Evolutionary conservation across 2,329 filamentous ascomycete species (phyloP), one percentile per base, ranked within the genome.

Genomic region (Trichoderma citrinoviride): DNA sequence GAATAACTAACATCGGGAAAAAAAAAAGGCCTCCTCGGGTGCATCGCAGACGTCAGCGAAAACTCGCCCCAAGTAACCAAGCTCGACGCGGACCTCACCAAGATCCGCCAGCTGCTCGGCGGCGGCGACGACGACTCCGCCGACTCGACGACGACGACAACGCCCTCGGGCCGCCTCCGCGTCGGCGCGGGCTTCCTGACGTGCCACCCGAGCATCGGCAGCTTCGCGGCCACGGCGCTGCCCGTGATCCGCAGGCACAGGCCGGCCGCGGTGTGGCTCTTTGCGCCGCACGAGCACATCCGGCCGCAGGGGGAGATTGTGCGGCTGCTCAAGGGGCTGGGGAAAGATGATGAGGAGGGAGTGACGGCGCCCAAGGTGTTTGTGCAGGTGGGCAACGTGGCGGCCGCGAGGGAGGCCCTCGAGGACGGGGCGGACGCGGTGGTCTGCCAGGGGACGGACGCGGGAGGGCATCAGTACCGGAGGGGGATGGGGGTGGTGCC

Each of bases 231-330:
- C 63, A 81, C 78, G n/a, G 77, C 79, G 1, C 72, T 86, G 2
- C 81, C 82, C 1, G 68, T 89, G 14, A 76, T 91, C 19, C 71
- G 72, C 25, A 76, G 78, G 66, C 82, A 87, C 73, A 75, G 75
- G 0, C 87, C 87, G 1, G 82, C 82, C 2, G 87, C 86, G 0
- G 79, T 88, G 8, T 91, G 88, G 88, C 80, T 91, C 53, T 90
- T 90, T 70, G 88, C 87, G 3, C 86, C 87, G 2, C 75, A 78
- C 37, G 76, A 78, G 5, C 73, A 79, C 17, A 72, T 77, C 21
- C 75, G 78, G 17, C 76, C 78, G 12, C 76, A 79, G 61, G 68
- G 65, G 7, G 70, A 63, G 57, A 77, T 82, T 49, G 75, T 82
- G 41, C 66, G 70, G 54, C 73, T 73, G 3, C 66, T 80, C 33